A percentile compares a stretch with the other conserved stretches of the same genome.
Evolutionary conservation across 2,329 filamentous ascomycete species (phyloP).

Genomic region (Teratosphaeria destructans): DNA sequence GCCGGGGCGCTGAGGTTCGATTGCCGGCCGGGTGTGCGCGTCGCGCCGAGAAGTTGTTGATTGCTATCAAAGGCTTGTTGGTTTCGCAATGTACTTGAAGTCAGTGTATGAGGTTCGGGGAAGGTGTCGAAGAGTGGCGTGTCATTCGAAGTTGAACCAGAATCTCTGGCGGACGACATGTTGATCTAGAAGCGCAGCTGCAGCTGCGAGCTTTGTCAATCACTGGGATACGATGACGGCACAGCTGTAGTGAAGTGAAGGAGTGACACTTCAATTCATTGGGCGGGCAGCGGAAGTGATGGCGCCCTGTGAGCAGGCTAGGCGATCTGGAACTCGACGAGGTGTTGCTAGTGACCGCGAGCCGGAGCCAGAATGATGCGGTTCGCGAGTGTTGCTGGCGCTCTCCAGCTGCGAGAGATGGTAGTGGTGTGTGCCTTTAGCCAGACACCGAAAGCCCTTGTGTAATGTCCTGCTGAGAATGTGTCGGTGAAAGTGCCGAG

Average conservation of each 20-base stretch:
- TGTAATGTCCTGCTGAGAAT: not conserved
- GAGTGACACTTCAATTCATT: not conserved
- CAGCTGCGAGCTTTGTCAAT: not conserved
- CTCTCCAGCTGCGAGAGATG: not conserved
- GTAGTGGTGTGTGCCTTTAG: not conserved
- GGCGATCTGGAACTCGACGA: not conserved
- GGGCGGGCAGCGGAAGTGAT: not conserved
- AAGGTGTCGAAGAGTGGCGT: not conserved
- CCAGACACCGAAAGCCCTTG: not conserved
- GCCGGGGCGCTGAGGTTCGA: not conserved
- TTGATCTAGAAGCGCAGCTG: not conserved
- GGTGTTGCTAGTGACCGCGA: not conserved
- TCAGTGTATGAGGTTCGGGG: not conserved
- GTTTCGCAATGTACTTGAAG: not conserved
- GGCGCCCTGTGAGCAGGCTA: not conserved
- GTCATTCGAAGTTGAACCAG: not conserved
- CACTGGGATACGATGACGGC: not conserved
- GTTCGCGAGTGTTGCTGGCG: not conserved
- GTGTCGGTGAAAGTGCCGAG: slow-evolving; percentile 1
- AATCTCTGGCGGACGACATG: not conserved
- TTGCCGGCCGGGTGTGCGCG: not conserved
- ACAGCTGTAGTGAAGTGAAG: not conserved
- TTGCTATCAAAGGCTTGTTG: not conserved
- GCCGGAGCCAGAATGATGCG: not conserved
- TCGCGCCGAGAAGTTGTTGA: not conserved